Evolutionary conservation across 75 land plant species (phyloP).

Genomic region (Larix kaempferi): DNA sequence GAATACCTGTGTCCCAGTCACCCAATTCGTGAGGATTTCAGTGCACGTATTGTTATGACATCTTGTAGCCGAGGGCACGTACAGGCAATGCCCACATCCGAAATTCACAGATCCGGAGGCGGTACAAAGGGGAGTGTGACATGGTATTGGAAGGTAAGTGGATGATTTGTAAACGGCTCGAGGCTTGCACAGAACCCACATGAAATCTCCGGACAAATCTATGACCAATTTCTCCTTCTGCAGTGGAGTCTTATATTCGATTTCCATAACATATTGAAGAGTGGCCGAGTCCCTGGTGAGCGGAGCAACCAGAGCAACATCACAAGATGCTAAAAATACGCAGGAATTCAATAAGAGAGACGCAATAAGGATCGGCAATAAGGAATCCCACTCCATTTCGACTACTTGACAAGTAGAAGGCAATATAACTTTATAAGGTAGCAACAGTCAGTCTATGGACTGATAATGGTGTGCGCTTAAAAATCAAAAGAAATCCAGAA

Average conservation of each 20-base stretch:
- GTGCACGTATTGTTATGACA: conserved; percentile 3
- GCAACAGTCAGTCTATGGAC: too few species aligned
- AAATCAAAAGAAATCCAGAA: too few species aligned
- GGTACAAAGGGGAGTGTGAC: conserved; percentile 18
- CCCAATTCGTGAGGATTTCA: too few species aligned
- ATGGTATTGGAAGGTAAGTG: conserved; percentile 12
- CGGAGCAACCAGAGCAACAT: background rate
- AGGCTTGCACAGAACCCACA: conserved; percentile 22
- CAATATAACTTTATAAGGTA: too few species aligned
- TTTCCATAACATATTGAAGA: conserved; percentile 13
- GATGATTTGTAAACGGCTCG: background rate
- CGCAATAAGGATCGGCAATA: too few species aligned
- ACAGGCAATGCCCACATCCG: background rate
- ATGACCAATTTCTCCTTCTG: conserved; percentile 12
- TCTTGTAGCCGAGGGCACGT: background rate
- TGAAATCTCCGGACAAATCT: conserved; percentile 20
- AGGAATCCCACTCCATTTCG: too few species aligned
- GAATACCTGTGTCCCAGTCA: too few species aligned
- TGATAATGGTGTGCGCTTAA: too few species aligned
- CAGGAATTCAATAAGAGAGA: too few species aligned
- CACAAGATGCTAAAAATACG: too few species aligned
- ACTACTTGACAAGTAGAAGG: too few species aligned
- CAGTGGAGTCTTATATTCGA: conserved; percentile 7
- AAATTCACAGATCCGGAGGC: conserved; percentile 1
- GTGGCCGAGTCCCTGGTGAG: conserved; percentile 25